Percentiles rank a stretch among this genome's conserved stretches.
phyloP scores from a whole-genome alignment of 805 yeast species.

The Wickerhamomyces bovis region DNA sequence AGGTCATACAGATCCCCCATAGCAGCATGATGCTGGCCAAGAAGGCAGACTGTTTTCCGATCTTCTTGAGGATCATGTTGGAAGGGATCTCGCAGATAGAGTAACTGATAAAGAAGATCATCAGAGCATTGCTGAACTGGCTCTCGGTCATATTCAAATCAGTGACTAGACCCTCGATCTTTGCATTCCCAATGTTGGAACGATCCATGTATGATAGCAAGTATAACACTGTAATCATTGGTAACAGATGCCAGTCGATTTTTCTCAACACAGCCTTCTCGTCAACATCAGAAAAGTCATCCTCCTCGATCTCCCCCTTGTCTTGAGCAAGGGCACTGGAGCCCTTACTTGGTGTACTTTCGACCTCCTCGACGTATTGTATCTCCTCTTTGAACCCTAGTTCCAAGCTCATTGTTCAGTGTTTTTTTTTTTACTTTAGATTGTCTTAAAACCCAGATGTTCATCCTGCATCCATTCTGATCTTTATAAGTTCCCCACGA shows the following conservation, averaged over 20 bases:
- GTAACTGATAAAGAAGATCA: slow-evolving; percentile 41
- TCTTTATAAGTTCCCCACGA: background rate
- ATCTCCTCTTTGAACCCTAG: slow-evolving; percentile 1
- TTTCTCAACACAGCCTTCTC: slow-evolving; percentile 29
- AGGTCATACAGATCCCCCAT: slow-evolving; percentile 37
- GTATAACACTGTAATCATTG: slow-evolving; percentile 34
- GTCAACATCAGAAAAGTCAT: slow-evolving; percentile 10
- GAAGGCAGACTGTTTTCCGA: slow-evolving; percentile 37
- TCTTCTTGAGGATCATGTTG: slow-evolving; percentile 18
- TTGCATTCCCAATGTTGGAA: slow-evolving; percentile 52
- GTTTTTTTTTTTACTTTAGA: too few species aligned
- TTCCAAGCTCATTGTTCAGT: background rate
- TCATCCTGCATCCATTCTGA: background rate
- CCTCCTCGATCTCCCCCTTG: background rate
- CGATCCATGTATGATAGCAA: slow-evolving; percentile 43
- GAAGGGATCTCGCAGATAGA: slow-evolving; percentile 30
- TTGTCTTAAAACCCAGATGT: too few species aligned
- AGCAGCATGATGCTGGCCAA: slow-evolving; percentile 39
- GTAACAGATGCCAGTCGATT: slow-evolving; percentile 35
- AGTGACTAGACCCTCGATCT: slow-evolving; percentile 39
- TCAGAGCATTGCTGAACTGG: slow-evolving; percentile 35
- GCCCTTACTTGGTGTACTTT: background rate
- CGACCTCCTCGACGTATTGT: slow-evolving; percentile 2
- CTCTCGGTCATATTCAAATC: slow-evolving; percentile 29
- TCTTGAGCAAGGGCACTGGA: background rate